Base-by-base conservation (phyloP, 176 grass and related monocot genomes). In the Carex myosuroides region DNA sequence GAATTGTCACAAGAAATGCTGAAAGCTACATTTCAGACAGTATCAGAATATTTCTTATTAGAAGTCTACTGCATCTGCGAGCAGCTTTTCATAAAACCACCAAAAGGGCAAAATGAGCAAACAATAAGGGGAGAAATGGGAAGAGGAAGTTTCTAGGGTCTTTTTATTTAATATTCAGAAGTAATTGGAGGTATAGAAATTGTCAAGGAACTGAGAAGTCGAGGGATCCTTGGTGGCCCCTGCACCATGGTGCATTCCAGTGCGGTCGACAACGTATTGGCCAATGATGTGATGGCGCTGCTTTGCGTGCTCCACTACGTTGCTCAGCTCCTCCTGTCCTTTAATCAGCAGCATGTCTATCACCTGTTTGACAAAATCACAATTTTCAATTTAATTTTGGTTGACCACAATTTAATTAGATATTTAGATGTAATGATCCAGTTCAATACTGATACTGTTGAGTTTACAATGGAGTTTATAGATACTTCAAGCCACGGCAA, bases 311-410 rank as follows among this genome's bases (percentile, higher is more conserved):
- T 93, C 86, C 3, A 84, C 87, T 50, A 98, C 83, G 83, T 98
- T 98, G 88, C 84, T 70, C 66, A 95, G 88, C 64, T 98, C 96
- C 89, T 98, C 96, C 83, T 59, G 70, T 24, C 89, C 96, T 2
- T 98, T 98, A 33, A 98, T 90, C 39, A 98, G 89, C 84, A 98
- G 91, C 93, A 98, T 89, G 85, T 98, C 96, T 81, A 98, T 93
- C 61, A 98, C 93, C 96, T 95, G 80, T 67, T 64, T 67, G 41
- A 76, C 6, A 35, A 64, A 81, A 81, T 14, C 0, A 35, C 57
- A 18, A 32, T 26, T 62, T 21, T 77, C 50, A 77, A 32, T 77
- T 9, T 20, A 76, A 76, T 48, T 55, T 30, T 55, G 21, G 22
- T 76, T 16, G 46, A 55, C 22, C 13, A 13, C 21, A 76, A 16